Evolutionary conservation across 2,329 filamentous ascomycete genomes (phyloP).

Genomic region (Paecilomyces variotii): DNA sequence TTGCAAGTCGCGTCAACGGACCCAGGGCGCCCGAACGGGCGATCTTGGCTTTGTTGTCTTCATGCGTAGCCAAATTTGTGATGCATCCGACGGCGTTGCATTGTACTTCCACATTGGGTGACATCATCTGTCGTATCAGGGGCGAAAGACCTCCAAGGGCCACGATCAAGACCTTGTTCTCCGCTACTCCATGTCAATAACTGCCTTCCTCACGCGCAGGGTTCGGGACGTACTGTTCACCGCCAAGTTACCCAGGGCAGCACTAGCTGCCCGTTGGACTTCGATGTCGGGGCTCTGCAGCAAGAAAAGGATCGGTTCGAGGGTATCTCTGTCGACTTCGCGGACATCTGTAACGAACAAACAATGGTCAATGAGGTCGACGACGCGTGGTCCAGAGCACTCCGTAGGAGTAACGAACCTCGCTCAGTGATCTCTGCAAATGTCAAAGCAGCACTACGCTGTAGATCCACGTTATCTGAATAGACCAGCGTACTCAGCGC

Average conservation of each 20-base stretch:
- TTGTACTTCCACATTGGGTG: conserved; percentile 93
- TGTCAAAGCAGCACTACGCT: conserved; percentile 92
- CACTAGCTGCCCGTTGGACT: conserved; percentile 92
- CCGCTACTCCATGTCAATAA: conserved; percentile 57
- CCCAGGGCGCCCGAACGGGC: conserved; percentile 87
- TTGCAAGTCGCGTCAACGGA: conserved; percentile 83
- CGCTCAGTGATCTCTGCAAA: conserved; percentile 98
- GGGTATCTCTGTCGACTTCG: conserved; percentile 87
- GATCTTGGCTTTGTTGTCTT: conserved; percentile 99
- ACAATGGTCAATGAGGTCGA: conserved; percentile 1
- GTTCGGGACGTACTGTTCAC: conserved; percentile 70
- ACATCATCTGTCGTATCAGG: conserved; percentile 97
- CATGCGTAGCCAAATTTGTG: conserved; percentile 94
- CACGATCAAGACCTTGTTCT: conserved; percentile 97
- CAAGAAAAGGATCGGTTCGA: conserved; percentile 91
- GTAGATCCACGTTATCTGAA: conserved; percentile 96
- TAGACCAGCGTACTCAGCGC: conserved; percentile 94
- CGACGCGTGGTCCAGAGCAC: background rate
- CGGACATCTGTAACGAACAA: conserved; percentile 64
- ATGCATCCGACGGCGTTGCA: conserved; percentile 99
- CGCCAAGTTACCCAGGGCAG: conserved; percentile 88
- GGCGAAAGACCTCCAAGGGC: conserved; percentile 82
- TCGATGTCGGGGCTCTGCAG: conserved; percentile 94
- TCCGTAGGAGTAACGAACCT: conserved; percentile 50
- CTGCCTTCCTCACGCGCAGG: conserved; percentile 8